Base-by-base conservation (phyloP, 2,329 filamentous ascomycete species). In the Cercospora sp. region DNA sequence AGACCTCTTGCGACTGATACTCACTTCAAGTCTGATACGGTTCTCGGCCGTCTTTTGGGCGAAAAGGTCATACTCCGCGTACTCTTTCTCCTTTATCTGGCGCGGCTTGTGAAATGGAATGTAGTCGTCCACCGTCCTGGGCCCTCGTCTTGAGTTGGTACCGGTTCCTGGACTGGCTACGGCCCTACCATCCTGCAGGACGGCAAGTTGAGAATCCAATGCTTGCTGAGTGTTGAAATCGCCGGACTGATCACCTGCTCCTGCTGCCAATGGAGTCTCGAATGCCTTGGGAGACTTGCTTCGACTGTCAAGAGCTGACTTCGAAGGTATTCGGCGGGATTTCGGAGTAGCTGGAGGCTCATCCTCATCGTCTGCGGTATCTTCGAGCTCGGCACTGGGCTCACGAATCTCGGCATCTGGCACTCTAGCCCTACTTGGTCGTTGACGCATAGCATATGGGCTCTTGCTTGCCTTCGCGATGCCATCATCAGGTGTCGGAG, bases 61-160 rank as follows among this genome's bases (percentile, higher is more conserved):
- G 18, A 66, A 68, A 8, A 20, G 28, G n/a, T 74, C 67, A 60
- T 69, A 75, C 16, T 73, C 69, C 10, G 65, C 65, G 31, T 69
- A 66, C 26, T 74, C 73, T 48, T 70, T 63, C 31, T 68, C 51
- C 13, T 67, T 69, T 12, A 68, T 69, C 45, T 69, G 63, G 23
- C 65, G 65, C 30, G 62, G 51, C 26, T 59, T 64, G 53, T 64
- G 33, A 23, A 40, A 36, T 18, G 62, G 30, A 48, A 45, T 31
- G 18, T 58, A 58, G 16, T 31, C 28, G 5, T 26, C 45, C 4
- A 16, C 18, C 12, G 33, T 31, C 12, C 18, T 10, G n/a, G 51
- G 31, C 7, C 53, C 36, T 26, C 33, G 31, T n/a, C 18, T 42
- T 31, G 45, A n/a, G 33, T 59, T 23, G 3, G 6, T 30, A 33